Evolutionary conservation across 1,139 yeast genomes (phyloP).

Genomic region (Candida sanyaensis): DNA sequence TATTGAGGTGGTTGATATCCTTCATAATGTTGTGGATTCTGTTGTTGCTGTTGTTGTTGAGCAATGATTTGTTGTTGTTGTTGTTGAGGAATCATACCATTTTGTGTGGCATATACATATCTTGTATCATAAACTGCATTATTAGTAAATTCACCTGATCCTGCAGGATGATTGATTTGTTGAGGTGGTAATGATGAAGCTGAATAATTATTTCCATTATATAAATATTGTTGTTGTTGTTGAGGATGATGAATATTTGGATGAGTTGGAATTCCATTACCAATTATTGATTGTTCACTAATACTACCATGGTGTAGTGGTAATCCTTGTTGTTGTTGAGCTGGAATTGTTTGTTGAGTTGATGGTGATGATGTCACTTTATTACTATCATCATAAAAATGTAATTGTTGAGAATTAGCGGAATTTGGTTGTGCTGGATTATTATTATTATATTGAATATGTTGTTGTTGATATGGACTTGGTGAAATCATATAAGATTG

Average conservation of each 20-base stretch:
- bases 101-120: conserved; percentile 16
- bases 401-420: conserved; percentile 9
- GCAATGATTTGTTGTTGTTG: neutral
- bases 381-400: conserved; percentile 14
- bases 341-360: conserved; percentile 10
- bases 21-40: conserved; percentile 17
- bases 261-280: conserved; percentile 3
- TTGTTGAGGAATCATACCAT: conserved; percentile 4
- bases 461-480: conserved; percentile 18
- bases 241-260: conserved; percentile 5
- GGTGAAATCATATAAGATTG: conserved; percentile 19
- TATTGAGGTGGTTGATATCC: conserved; percentile 14
- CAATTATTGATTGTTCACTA: conserved; percentile 1
- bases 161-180: conserved; percentile 16
- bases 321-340: neutral
- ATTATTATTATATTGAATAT: neutral
- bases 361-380: conserved; percentile 14
- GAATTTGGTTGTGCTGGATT: conserved; percentile 8
- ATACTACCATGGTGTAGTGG: neutral
- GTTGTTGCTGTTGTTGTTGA: neutral
- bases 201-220: conserved; percentile 1
- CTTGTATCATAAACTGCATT: conserved; percentile 19
- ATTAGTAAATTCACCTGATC: conserved; percentile 18
- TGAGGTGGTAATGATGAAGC: conserved; percentile 6
- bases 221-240: conserved; percentile 10